These are phyloP conservation scores for Xylaria polymorpha DNA, from an alignment of 2,329 filamentous ascomycete species.

Conservation along the genomic window DNA sequence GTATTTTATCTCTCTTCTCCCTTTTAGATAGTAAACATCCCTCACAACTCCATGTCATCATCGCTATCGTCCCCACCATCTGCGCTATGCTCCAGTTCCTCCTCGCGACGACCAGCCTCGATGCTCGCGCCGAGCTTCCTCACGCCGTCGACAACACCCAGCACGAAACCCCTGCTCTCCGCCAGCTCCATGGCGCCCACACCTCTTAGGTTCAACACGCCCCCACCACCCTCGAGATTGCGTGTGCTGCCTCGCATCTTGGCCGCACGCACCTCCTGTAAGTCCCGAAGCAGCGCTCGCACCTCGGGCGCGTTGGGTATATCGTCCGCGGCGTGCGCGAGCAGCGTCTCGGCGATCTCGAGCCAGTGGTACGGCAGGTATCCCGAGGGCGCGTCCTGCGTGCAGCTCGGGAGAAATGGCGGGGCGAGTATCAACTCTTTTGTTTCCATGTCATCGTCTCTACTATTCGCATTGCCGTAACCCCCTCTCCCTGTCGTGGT, in stretches of 20 bases:
- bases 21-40: background rate
- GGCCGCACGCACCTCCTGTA: conserved; percentile 88
- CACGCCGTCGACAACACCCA: conserved; percentile 87
- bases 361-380: conserved; percentile 95
- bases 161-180: conserved; percentile 85
- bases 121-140: conserved; percentile 84
- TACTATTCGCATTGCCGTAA: conserved; percentile 43
- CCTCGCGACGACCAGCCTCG: conserved; percentile 80
- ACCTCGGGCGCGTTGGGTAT: conserved; percentile 79
- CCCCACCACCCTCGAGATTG: conserved; percentile 75
- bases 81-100: conserved; percentile 74
- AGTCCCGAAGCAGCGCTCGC: conserved; percentile 78
- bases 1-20: background rate
- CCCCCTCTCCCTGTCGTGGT: conserved; percentile 36
- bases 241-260: conserved; percentile 84
- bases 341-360: conserved; percentile 86
- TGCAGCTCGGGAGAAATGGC: conserved; percentile 83
- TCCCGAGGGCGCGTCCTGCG: conserved; percentile 72
- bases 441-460: conserved; percentile 40
- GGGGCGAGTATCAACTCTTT: conserved; percentile 62
- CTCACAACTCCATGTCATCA: conserved; percentile 59
- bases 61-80: conserved; percentile 69
- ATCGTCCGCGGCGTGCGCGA: conserved; percentile 87
- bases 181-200: conserved; percentile 94
- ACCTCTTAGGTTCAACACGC: conserved; percentile 76